Evolutionary conservation across 1,139 yeast genomes (phyloP).

Genomic region (Kurtzmaniella quercitrusa): DNA sequence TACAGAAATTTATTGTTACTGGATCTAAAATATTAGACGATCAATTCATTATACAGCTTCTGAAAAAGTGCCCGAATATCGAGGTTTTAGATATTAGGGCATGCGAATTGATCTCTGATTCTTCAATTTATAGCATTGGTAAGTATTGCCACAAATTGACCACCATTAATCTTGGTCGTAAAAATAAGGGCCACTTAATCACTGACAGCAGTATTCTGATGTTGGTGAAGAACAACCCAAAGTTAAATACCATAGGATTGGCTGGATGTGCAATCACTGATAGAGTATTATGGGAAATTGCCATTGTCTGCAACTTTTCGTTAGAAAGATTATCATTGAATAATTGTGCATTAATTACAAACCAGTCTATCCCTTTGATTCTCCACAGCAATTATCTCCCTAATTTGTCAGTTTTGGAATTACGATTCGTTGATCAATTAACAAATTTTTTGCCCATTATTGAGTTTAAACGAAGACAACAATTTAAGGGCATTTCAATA

Average conservation of each 20-base stretch:
- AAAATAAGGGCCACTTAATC: slow-evolving; percentile 59
- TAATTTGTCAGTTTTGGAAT: slow-evolving; percentile 68
- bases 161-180: slow-evolving; percentile 75
- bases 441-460: slow-evolving; percentile 63
- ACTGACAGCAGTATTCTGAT: slow-evolving; percentile 67
- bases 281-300: slow-evolving; percentile 75
- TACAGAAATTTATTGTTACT: slow-evolving; percentile 64
- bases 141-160: slow-evolving; percentile 51
- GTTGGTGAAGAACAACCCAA: slow-evolving; percentile 50
- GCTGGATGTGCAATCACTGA: slow-evolving; percentile 87
- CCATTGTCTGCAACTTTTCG: slow-evolving; percentile 49
- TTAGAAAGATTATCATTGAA: slow-evolving; percentile 73
- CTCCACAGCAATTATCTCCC: slow-evolving; percentile 53
- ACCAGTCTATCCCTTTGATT: slow-evolving; percentile 62
- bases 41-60: slow-evolving; percentile 46
- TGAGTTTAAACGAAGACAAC: slow-evolving; percentile 61
- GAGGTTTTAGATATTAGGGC: slow-evolving; percentile 75
- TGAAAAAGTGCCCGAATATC: slow-evolving; percentile 55
- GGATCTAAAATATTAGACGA: slow-evolving; percentile 72
- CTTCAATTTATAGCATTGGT: slow-evolving; percentile 66
- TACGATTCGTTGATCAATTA: slow-evolving; percentile 57
- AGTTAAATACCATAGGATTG: slow-evolving; percentile 69
- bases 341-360: slow-evolving; percentile 63
- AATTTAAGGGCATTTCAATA: slow-evolving; percentile 47
- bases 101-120: slow-evolving; percentile 73